Evolutionary conservation across 2,329 filamentous ascomycete species (phyloP), one percentile per base, ranked within the genome.

Genomic region (Trichoderma oligosporum): DNA sequence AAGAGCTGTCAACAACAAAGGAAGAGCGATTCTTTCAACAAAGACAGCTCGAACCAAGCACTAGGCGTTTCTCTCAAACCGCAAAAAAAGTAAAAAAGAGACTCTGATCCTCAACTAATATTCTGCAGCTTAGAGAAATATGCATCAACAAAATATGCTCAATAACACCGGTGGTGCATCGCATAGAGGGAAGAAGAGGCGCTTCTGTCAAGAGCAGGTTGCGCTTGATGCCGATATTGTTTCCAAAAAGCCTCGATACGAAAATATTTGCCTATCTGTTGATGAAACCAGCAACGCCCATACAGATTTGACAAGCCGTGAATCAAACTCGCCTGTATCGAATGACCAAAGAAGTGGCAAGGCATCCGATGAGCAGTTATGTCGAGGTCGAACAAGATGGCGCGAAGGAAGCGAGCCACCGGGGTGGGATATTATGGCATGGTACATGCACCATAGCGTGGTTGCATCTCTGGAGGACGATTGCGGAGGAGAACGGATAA

Each of bases 401-500:
- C 25, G 53, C 14, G 20, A 38, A 8, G 44, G 53, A 0, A 56
- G 53, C n/a, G 53, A 56, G 44, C 53, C 53, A 7, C 53, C 14
- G 14, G 27, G 14, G 1, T 47, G 44, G 41, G 12, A 55, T 18
- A 6, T 14, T 8, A 1, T 2, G 29, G 31, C 35, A 12, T 55
- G 41, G 20, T 9, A 29, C 4, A 5, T 1, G 6, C 31, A 11
- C 8, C 41, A 7, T 9, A 29, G 1, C 16, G n/a, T 38, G 31
- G 24, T 1, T 4, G 41, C 52, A 25, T 45, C 39, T 14, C 16
- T n/a, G 20, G 53, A 56, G 7, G 44, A 48, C 36, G 27, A 25
- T n/a, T 7, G 2, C 12, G 41, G 18, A 39, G 27, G 18, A 25
- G 27, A 35, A 20, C n/a, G 12, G 18, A 42, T n/a, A n/a, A n/a